A percentile compares a stretch with the other conserved stretches of the same genome.
phyloP scores from a whole-genome alignment of 352 stramenopile species.

The Phytophthora uliginosa region DNA sequence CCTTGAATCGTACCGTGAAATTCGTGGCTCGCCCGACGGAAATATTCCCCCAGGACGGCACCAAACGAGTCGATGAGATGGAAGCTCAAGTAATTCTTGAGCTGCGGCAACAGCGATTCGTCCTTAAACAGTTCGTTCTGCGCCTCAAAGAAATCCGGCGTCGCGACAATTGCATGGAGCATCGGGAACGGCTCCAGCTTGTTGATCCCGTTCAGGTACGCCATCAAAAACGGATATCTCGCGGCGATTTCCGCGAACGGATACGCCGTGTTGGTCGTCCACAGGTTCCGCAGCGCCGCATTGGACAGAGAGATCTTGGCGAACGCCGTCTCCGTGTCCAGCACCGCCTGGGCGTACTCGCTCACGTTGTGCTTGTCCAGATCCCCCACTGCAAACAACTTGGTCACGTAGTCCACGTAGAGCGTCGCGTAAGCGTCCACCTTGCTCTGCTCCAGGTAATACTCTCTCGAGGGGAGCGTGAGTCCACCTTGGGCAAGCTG shows the following conservation, averaged over 20 bases:
- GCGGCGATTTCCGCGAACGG: constrained; percentile 66
- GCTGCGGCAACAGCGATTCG: constrained; percentile 40
- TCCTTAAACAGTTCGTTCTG: constrained; percentile 56
- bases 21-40: constrained; percentile 57
- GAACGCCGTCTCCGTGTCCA: constrained; percentile 80
- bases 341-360: constrained; percentile 48
- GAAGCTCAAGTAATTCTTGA: constrained; percentile 78
- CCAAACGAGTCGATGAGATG: constrained; percentile 64
- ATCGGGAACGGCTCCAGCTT: constrained; percentile 49
- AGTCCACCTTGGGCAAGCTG: constrained; percentile 65
- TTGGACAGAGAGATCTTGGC: constrained; percentile 89
- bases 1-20: constrained; percentile 61
- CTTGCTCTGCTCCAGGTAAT: constrained; percentile 63
- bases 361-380: constrained; percentile 53
- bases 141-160: constrained; percentile 58
- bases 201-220: constrained; percentile 61
- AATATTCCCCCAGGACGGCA: constrained; percentile 57
- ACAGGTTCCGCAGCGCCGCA: constrained; percentile 87
- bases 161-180: constrained; percentile 54
- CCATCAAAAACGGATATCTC: constrained; percentile 60
- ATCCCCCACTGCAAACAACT: constrained; percentile 53
- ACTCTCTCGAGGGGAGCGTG: constrained; percentile 71
- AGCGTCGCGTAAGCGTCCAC: constrained; percentile 48
- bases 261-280: constrained; percentile 90
- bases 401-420: constrained; percentile 57